Evolutionary conservation across 352 stramenopile genomes (phyloP), one percentile per base, ranked within the genome.

Genomic region (Pythium apleroticum): DNA sequence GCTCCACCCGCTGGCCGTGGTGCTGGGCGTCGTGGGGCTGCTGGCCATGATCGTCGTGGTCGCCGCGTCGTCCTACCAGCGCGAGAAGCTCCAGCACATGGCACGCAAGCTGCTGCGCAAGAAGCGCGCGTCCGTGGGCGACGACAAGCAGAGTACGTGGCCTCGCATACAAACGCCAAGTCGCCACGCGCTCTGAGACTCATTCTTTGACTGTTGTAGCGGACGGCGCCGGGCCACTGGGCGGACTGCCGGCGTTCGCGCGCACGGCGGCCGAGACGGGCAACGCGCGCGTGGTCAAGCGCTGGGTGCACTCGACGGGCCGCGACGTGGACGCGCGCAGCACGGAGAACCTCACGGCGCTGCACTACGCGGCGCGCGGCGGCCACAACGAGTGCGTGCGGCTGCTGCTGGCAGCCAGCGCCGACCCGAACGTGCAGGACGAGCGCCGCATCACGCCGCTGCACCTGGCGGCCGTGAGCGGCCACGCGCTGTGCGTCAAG

Each of bases 381-480:
- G 85, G 85, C 41, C 85, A 94, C 69, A 91, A 90, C 49, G 85
- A 94, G 69, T 92, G 85, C 66, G 84, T 80, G 35, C 81, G 78
- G 28, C 73, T 92, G 28, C 60, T 94, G 52, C 52, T 92, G 15
- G 74, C 77, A 14, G 80, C 78, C 8, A 74, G 75, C 33, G 83
- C 83, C 0, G 81, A 94, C 65, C 69, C 81, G 11, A 92, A 94
- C 58, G 81, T 87, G 11, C 70, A 77, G 41, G 85, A 94, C 66
- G 85, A 94, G 50, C 81, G 80, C 0, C 73, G 77, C 39, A 80
- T 94, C 53, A 94, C 83, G 60, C 85, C 85, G 8, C 66, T 94
- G 55, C 85, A 94, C 65, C 65, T 94, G 9, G 83, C 85, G 8
- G 81, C 83, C 4, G 56, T 94, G 11, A 78, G 81, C 14, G 85